A percentile compares a stretch with the other conserved stretches of the same genome.
These are phyloP conservation scores for Podila epicladia DNA, from an alignment of 192 early-diverging fungal genomes.

Conservation along the genomic window DNA sequence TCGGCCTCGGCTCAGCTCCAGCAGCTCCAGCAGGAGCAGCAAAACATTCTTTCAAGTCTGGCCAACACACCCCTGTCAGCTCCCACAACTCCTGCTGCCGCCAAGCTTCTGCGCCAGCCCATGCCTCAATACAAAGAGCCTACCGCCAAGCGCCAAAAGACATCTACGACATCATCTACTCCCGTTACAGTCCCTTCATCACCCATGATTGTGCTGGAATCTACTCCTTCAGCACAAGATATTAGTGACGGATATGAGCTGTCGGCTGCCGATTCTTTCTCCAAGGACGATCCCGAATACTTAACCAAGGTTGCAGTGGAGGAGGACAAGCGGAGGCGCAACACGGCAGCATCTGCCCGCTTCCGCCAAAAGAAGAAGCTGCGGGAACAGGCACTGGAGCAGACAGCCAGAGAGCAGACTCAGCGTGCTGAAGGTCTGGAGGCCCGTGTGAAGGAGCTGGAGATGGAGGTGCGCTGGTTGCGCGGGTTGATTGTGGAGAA, in stretches of 20 bases:
- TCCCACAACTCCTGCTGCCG: constrained; percentile 36
- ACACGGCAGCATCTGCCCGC: constrained; percentile 94
- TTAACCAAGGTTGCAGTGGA: constrained; percentile 56
- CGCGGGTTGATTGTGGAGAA: constrained; percentile 86
- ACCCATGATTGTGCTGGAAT: not conserved
- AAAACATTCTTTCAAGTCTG: not conserved
- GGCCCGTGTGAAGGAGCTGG: constrained; percentile 81
- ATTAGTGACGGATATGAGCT: not conserved
- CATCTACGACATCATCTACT: not conserved
- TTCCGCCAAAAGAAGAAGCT: constrained; percentile 97
- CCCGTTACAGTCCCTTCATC: not conserved
- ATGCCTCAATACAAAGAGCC: constrained; percentile 11
- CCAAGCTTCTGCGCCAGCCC: constrained; percentile 33
- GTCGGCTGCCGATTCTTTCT: constrained; percentile 22
- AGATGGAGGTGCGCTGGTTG: constrained; percentile 93
- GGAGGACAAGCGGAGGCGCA: constrained; percentile 92
- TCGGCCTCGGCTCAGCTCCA: constrained; percentile 9
- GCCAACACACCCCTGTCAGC: constrained; percentile 1
- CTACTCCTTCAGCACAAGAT: not conserved
- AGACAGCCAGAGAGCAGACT: constrained; percentile 80
- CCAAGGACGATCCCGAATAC: constrained; percentile 36
- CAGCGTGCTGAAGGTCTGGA: constrained; percentile 78
- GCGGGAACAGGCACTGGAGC: constrained; percentile 87
- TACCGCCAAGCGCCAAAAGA: constrained; percentile 10
- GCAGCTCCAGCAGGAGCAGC: constrained; percentile 18